Evolutionary conservation across 139 green algal genomes (phyloP).

Genomic region (Chlorella vulgaris): DNA sequence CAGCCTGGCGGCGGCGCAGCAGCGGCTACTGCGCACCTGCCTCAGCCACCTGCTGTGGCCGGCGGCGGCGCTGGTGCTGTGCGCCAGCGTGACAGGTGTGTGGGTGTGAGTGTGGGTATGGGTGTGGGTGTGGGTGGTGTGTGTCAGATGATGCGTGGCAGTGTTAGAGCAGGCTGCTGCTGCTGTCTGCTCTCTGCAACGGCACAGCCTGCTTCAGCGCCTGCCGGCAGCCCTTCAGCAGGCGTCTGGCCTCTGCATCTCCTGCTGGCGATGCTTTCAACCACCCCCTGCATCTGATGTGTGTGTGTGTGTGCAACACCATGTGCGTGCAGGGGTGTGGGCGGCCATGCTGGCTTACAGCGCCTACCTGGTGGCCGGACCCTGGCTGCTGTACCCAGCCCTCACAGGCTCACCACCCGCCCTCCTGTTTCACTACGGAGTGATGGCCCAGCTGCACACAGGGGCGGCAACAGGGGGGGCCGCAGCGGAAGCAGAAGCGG

Average conservation of each 20-base stretch:
- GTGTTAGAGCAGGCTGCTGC: too few relatives aligned
- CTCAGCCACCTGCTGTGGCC: constrained; percentile 7
- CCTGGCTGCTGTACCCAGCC: constrained; percentile 46
- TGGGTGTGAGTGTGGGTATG: not conserved
- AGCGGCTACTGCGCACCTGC: too few relatives aligned
- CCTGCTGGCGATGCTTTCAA: too few relatives aligned
- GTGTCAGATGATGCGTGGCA: too few relatives aligned
- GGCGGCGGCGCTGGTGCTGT: not conserved
- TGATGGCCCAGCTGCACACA: constrained; percentile 36
- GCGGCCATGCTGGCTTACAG: constrained; percentile 8
- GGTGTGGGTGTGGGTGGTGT: too few relatives aligned
- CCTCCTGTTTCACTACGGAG: constrained; percentile 35
- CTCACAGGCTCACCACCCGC: constrained; percentile 29
- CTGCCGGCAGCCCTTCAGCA: too few relatives aligned
- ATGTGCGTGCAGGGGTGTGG: constrained; percentile 25
- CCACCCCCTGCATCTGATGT: too few relatives aligned
- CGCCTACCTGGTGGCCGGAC: constrained; percentile 44
- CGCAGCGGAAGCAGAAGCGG: not conserved
- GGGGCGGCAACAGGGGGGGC: too few relatives aligned
- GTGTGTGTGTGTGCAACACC: too few relatives aligned
- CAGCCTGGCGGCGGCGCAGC: not conserved
- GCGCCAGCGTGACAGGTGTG: constrained; percentile 6
- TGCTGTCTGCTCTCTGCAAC: too few relatives aligned
- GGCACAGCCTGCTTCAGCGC: too few relatives aligned
- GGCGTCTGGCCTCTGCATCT: too few relatives aligned